phyloP scores from a whole-genome alignment of 306 rosid species.

The Acacia crassicarpa region DNA sequence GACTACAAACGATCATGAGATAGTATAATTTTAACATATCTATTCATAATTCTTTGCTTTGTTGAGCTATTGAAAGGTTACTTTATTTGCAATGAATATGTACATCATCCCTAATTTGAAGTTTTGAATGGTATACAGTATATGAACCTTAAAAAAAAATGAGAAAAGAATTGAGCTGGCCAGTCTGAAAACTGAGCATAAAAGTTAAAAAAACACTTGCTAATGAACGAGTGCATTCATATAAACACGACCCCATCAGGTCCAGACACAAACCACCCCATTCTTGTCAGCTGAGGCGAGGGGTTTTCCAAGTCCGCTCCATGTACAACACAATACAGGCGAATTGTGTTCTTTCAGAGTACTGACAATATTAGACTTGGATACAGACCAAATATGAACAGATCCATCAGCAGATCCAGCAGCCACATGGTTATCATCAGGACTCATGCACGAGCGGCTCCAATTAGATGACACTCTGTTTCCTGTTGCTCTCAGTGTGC shows the following conservation, averaged over 20 bases:
- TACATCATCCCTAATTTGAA: constrained; percentile 18
- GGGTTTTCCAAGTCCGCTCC: constrained; percentile 87
- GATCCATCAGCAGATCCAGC: constrained; percentile 94
- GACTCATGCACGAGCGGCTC: constrained; percentile 96
- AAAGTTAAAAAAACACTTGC: background rate
- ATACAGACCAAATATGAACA: constrained; percentile 79
- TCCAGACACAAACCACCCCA: constrained; percentile 85
- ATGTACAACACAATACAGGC: constrained; percentile 82
- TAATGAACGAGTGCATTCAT: constrained; percentile 7
- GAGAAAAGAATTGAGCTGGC: constrained; percentile 26
- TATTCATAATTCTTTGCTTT: background rate
- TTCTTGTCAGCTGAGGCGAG: constrained; percentile 92
- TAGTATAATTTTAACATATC: no score
- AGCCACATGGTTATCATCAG: constrained; percentile 90
- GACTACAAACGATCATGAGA: no score
- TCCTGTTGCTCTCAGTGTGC: constrained; percentile 73
- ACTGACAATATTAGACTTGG: constrained; percentile 71
- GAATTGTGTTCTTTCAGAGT: constrained; percentile 82
- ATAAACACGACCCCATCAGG: constrained; percentile 31
- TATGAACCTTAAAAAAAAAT: constrained; percentile 21
- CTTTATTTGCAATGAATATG: constrained; percentile 10
- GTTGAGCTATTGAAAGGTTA: background rate
- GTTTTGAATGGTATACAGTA: constrained; percentile 18
- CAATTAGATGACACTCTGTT: constrained; percentile 91
- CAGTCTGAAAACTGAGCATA: constrained; percentile 22